Percentiles rank a stretch among this genome's conserved stretches.
phyloP scores from a whole-genome alignment of 805 yeast species.

The Schwanniomyces sp. region DNA sequence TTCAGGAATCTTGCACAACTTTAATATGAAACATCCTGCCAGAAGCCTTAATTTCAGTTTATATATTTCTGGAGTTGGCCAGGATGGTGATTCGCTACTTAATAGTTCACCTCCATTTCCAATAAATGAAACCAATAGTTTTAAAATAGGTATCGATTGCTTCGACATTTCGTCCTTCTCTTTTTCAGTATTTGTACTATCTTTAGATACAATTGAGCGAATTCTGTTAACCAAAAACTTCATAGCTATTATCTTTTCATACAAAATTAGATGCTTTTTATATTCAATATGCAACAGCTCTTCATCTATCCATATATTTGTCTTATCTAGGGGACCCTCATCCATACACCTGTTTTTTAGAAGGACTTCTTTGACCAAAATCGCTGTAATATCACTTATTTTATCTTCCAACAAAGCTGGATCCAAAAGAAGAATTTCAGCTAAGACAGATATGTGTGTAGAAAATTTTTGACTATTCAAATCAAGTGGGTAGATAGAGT shows the following conservation, averaged over 20 bases:
- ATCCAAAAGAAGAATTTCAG: constrained; percentile 54
- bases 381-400: constrained; percentile 58
- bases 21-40: constrained; percentile 67
- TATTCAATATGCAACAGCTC: constrained; percentile 30
- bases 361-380: constrained; percentile 61
- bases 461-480: constrained; percentile 38
- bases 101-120: constrained; percentile 80
- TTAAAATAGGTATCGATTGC: constrained; percentile 62
- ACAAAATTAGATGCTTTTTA: constrained; percentile 29
- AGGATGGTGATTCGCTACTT: constrained; percentile 36
- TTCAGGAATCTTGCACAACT: constrained; percentile 56
- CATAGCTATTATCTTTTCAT: constrained; percentile 53
- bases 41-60: constrained; percentile 62
- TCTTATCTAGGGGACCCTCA: constrained; percentile 19
- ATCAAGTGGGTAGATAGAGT: constrained; percentile 52
- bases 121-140: constrained; percentile 63
- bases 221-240: constrained; percentile 62
- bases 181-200: constrained; percentile 11
- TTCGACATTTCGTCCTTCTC: constrained; percentile 37
- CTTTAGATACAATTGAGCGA: constrained; percentile 14
- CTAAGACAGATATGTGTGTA: constrained; percentile 58
- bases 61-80: constrained; percentile 62
- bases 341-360: constrained; percentile 47
- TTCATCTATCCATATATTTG: constrained; percentile 49
- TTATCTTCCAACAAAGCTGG: constrained; percentile 51